phyloP scores from a whole-genome alignment of 2,329 filamentous ascomycete genomes.

The Aureobasidium sp. region DNA sequence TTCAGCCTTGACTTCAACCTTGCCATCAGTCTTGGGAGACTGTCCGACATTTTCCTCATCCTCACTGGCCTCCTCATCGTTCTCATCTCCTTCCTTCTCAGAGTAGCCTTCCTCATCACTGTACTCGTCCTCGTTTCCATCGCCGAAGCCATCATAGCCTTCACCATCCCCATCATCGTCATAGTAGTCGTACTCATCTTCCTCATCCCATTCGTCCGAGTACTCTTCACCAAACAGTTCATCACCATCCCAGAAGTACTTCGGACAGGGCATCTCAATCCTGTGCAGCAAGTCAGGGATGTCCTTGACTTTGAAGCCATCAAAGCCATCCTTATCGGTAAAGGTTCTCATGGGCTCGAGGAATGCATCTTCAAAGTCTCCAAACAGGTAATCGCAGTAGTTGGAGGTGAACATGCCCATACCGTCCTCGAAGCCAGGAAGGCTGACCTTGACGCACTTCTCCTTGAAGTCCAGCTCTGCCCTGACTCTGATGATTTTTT shows the following conservation, averaged over 20 bases:
- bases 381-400: not conserved
- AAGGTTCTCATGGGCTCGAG: not conserved
- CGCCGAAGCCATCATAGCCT: not conserved
- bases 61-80: not conserved
- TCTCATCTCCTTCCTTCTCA: too few species aligned
- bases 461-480: not conserved
- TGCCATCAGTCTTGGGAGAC: not conserved
- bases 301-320: not conserved
- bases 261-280: not conserved
- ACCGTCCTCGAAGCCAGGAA: not conserved
- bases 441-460: not conserved
- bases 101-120: not conserved
- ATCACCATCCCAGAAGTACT: not conserved
- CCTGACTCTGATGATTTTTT: not conserved
- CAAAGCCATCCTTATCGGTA: not conserved
- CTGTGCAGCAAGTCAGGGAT: not conserved
- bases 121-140: not conserved
- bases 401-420: not conserved
- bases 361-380: not conserved
- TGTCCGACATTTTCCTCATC: not conserved
- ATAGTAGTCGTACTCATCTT: not conserved
- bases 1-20: not conserved
- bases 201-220: not conserved
- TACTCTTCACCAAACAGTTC: not conserved
- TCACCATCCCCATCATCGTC: not conserved